Evolutionary conservation across 148 eudicot genomes (phyloP).

Genomic region (Selenicereus undatus): DNA sequence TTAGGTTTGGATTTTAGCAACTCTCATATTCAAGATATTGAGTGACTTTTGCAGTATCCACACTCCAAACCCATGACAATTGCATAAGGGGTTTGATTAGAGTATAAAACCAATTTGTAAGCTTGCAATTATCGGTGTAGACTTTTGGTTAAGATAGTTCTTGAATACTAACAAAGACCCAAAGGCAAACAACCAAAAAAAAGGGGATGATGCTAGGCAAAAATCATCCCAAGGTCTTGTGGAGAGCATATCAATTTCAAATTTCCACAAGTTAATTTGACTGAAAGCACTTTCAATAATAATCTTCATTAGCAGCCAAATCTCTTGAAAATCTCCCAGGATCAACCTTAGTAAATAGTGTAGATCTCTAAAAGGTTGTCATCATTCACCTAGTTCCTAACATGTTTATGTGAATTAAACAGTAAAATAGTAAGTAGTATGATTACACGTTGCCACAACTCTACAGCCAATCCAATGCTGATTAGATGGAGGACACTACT

Average conservation of each 20-base stretch:
- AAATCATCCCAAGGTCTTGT: neutral
- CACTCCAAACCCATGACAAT: no score
- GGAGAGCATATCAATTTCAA: neutral
- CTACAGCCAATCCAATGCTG: neutral
- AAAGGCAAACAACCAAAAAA: no score
- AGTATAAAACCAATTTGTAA: no score
- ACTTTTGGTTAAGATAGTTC: no score
- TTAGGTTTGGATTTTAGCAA: no score
- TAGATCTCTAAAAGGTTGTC: slow-evolving; percentile 11
- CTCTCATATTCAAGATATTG: no score
- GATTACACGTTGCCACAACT: neutral
- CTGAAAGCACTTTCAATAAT: neutral
- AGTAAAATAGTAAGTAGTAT: neutral
- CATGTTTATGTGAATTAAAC: neutral
- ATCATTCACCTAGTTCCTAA: slow-evolving; percentile 10
- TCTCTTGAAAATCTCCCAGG: no score
- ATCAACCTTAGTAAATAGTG: slow-evolving; percentile 7
- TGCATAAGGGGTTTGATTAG: no score
- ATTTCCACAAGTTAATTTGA: neutral
- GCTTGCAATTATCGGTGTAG: no score
- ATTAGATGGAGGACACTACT: neutral
- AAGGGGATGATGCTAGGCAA: slow-evolving; percentile 1
- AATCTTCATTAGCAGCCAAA: neutral
- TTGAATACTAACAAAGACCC: no score
- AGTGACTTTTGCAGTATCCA: no score